Percentiles rank a stretch among this genome's conserved stretches.
Evolutionary conservation across 106 monocot species (phyloP).

Genomic region (Dendrobium nobile): DNA sequence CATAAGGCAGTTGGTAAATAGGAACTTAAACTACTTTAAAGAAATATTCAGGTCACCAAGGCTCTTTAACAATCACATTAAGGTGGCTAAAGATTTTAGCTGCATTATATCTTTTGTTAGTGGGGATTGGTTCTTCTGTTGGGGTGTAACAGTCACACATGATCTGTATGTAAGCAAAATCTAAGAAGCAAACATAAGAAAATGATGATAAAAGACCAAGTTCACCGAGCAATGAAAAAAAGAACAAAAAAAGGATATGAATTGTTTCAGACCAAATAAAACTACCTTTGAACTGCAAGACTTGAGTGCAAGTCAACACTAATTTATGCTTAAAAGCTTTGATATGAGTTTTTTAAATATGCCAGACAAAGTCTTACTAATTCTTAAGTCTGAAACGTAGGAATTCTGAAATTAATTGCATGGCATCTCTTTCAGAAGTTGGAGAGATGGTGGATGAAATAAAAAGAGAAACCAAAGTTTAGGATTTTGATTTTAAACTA

Average conservation of each 20-base stretch:
- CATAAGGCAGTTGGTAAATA: neutral
- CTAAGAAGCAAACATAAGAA: neutral
- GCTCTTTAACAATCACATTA: slow-evolving; percentile 42
- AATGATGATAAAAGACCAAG: neutral
- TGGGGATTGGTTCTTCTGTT: slow-evolving; percentile 53
- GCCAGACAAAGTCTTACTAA: neutral
- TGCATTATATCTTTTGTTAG: slow-evolving; percentile 55
- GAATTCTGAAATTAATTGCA: no score
- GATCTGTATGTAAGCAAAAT: slow-evolving; percentile 26
- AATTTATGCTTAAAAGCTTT: neutral
- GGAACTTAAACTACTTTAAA: neutral
- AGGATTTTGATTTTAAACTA: no score
- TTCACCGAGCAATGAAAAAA: neutral
- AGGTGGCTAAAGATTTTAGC: slow-evolving; percentile 52
- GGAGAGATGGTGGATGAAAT: no score
- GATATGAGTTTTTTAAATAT: neutral
- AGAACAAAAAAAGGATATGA: neutral
- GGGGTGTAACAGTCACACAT: slow-evolving; percentile 71
- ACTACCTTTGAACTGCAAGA: neutral
- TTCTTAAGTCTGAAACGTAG: neutral
- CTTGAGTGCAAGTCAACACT: neutral
- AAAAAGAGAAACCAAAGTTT: no score
- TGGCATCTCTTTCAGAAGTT: no score
- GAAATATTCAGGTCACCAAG: slow-evolving; percentile 29
- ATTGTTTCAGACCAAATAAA: neutral